phyloP scores from a whole-genome alignment of 2,329 filamentous ascomycete species.

The Aureobasidium sp. region DNA sequence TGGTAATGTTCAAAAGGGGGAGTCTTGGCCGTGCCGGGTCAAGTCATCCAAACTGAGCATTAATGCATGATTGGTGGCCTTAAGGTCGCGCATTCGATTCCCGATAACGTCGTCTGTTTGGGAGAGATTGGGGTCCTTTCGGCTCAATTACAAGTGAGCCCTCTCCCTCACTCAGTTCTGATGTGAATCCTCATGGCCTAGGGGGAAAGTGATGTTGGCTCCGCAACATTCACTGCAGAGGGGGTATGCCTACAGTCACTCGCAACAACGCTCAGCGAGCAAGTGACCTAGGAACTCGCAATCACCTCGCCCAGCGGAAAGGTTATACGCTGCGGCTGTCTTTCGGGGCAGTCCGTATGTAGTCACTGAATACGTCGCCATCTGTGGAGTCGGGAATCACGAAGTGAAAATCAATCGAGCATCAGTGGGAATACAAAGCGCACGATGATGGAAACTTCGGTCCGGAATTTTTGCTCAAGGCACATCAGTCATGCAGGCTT shows the following conservation, averaged over 20 bases:
- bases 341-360: conserved; percentile 10
- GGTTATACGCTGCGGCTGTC: conserved; percentile 11
- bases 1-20: background rate
- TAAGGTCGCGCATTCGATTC: background rate
- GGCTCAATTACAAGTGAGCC: background rate
- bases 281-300: conserved; percentile 1
- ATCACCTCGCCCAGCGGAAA: conserved; percentile 14
- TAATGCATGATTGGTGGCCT: conserved; percentile 2
- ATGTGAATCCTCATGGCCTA: conserved; percentile 6
- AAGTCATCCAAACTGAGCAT: background rate
- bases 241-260: conserved; percentile 9
- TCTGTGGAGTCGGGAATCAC: conserved; percentile 6
- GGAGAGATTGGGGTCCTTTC: background rate
- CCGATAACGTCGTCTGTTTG: background rate
- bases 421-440: background rate
- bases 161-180: background rate
- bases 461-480: conserved; percentile 1
- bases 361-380: conserved; percentile 7
- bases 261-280: conserved; percentile 9
- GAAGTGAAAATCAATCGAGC: background rate
- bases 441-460: background rate
- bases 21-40: background rate
- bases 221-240: background rate
- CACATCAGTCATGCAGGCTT: background rate
- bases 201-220: conserved; percentile 1